These are phyloP conservation scores for Lathyrus tuberosus DNA, from an alignment of 306 rosid genomes.

Conservation along the genomic window DNA sequence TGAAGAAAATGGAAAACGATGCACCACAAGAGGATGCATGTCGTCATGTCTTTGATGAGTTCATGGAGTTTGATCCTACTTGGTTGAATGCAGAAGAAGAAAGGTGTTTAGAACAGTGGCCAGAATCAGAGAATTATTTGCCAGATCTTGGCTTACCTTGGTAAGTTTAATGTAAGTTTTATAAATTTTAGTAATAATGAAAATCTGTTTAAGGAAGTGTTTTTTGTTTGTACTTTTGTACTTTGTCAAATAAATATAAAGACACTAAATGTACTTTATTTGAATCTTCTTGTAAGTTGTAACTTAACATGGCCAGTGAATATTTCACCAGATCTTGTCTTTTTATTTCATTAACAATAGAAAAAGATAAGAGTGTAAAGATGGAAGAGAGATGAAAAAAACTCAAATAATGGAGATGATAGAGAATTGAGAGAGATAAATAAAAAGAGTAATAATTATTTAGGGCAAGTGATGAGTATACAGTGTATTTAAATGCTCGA, in stretches of 20 bases:
- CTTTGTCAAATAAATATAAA: background rate
- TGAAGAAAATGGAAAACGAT: conserved; percentile 54
- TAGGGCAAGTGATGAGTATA: no score
- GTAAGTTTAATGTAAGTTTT: conserved; percentile 45
- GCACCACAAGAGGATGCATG: conserved; percentile 41
- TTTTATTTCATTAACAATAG: no score
- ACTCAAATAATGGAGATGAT: no score
- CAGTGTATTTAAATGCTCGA: no score
- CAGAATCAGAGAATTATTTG: conserved; percentile 46
- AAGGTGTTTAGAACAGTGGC: conserved; percentile 48
- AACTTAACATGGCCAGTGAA: background rate
- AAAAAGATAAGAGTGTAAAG: no score
- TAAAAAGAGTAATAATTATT: no score
- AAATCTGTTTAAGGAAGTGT: conserved; percentile 22
- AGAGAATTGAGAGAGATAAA: no score
- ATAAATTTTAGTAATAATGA: conserved; percentile 15
- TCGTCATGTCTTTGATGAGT: conserved; percentile 51
- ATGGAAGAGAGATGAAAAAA: no score
- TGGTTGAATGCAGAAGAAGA: conserved; percentile 49
- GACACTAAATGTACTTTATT: background rate
- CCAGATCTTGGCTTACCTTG: conserved; percentile 60
- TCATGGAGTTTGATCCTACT: conserved; percentile 5
- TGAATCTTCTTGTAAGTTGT: background rate
- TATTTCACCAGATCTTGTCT: background rate
- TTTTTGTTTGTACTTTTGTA: background rate